Percentiles rank a stretch among this genome's conserved stretches.
Evolutionary conservation across 768 basidiomycete species (phyloP).

Genomic region (Mycena maculata): DNA sequence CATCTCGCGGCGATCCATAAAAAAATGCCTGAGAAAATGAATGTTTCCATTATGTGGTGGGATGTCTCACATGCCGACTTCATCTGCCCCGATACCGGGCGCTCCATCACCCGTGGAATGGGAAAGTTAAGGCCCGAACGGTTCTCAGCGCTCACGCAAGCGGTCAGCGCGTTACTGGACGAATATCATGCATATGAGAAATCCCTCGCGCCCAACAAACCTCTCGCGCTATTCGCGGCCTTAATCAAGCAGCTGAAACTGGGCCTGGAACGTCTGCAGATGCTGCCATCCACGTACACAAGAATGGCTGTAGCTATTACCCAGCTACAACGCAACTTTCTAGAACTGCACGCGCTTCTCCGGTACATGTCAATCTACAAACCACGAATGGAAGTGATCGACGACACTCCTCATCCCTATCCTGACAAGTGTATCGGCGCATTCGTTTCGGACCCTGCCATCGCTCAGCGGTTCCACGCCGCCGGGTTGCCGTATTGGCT

Average conservation of each 20-base stretch:
- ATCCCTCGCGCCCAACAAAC: neutral
- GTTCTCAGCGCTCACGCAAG: neutral
- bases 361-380: constrained; percentile 27
- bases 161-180: neutral
- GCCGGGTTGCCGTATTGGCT: constrained; percentile 39
- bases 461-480: constrained; percentile 22
- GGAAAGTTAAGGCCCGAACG: neutral
- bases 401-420: no score
- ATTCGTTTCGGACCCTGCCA: constrained; percentile 21
- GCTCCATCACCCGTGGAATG: neutral
- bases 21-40: neutral
- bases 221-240: neutral
- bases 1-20: neutral
- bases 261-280: neutral
- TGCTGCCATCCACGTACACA: neutral
- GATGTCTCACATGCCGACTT: neutral
- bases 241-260: neutral
- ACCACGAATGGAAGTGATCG: constrained; percentile 15
- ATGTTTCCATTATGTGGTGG: neutral
- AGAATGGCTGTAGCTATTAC: constrained; percentile 12
- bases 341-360: constrained; percentile 25
- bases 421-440: constrained; percentile 18
- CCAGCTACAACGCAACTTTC: constrained; percentile 28
- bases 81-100: no score
- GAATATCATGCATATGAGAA: neutral